Evolutionary conservation across 139 green algal species (phyloP), one percentile per base, ranked within the genome.

Genomic region (Zygnema circumcarinatum): DNA sequence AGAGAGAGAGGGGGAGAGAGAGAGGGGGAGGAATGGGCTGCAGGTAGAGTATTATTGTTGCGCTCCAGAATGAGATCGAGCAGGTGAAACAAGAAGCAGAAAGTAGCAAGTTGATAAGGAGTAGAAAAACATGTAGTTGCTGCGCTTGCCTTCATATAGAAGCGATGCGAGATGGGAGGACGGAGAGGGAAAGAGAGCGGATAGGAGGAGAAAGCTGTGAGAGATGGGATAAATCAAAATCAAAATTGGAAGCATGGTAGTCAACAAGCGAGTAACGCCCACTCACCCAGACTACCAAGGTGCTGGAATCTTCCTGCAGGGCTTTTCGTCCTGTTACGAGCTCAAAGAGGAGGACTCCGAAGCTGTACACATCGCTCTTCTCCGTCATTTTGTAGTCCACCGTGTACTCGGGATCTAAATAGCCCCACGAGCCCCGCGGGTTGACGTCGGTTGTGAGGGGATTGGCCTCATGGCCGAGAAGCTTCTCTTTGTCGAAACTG

Each of bases 281-380:
- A 38, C 69, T 78, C 35, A 78, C 69, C 35, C 36, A 41, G 16
- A 86, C 79, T 29, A 86, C 31, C 52, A 86, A 40, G 29, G 40
- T 86, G 47, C 21, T 79, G 22, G 79, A 76, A 68, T 86, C 79
- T 2, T 86, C 79, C 79, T 73, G 79, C 52, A 86, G 73, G 1
- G 79, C 79, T 32, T 68, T 25, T 38, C 41, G 79, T 68, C 79
- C 79, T 3, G 33, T 42, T 11, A 86, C 47, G 29, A 86, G 29
- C 47, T 86, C 79, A 76, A 86, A 79, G 38, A 86, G 25, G 1
- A 86, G 53, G 1, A 86, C 54, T 1, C 79, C 79, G 11, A 86
- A 86, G 2, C 35, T 39, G 52, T 86, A 86, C 29, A 86, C 79
- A 38, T 86, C 79, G 79, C 79, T 86, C 3, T 52, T 54, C 2